Evolutionary conservation across 106 monocot genomes (phyloP), one percentile per base, ranked within the genome.

Genomic region (Hemerocallis citrina): DNA sequence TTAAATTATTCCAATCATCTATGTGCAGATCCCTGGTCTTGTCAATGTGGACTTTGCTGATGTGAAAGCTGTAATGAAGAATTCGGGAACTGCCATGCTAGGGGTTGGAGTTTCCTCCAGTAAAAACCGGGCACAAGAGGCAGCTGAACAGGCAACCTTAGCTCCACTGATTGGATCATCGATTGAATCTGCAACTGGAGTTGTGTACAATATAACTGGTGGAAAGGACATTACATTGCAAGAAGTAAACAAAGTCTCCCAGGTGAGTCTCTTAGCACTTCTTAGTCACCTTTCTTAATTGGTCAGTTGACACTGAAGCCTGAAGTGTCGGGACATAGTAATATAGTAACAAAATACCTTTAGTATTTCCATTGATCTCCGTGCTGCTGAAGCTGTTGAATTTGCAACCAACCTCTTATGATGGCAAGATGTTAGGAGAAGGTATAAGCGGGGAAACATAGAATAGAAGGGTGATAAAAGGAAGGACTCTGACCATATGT

Each of bases 31-130:
- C 46, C 96, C 96, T 25, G 96, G 96, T 42, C 85, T 98, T 22
- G 96, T 98, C 0, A 98, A 98, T 75, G 96, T 98, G 10, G 96
- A 98, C 68, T 98, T 98, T 81, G 96, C 96, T 46, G 96, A 98
- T 65, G 96, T 98, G 47, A 98, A 96, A 58, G 91, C 96, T 36
- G 81, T 98, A 1, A 98, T 98, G 96, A 87, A 85, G 79, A 85
- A 91, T 57, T 98, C 96, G 21, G 96, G 96, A 66, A 98, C 96
- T 39, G 91, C 96, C 21, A 98, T 98, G 96, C 88, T 98, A 29
- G 96, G 96, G 68, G 88, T 98, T 44, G 96, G 96, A 45, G 87
- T 85, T 57, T 98, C 96, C 35, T 88, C 91, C 20, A 85, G 91
- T 68, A 98, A 91, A 64, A 98, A 92, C 55, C 66, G 96, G 15